Percentiles rank a stretch among this genome's conserved stretches.
These are phyloP conservation scores for Lantana camara DNA, from an alignment of 257 asterid species.

Conservation along the genomic window DNA sequence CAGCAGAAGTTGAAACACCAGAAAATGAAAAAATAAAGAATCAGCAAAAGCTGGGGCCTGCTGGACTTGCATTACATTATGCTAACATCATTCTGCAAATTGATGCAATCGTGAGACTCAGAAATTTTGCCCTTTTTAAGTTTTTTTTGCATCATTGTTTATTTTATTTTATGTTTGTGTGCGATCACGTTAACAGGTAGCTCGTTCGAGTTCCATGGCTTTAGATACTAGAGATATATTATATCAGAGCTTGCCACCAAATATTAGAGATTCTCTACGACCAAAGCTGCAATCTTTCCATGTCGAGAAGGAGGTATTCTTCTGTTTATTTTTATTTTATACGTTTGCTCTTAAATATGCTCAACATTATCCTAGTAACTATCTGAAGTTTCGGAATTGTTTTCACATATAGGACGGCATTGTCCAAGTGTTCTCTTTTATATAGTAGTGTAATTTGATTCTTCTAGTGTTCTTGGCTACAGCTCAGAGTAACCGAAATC, in stretches of 20 bases:
- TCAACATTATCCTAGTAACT: not conserved
- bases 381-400: too few species aligned
- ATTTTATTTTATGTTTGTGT: not conserved
- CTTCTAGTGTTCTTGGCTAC: too few species aligned
- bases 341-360: not conserved
- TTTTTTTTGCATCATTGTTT: not conserved
- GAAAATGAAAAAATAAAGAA: conserved; percentile 32
- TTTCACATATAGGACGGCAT: too few species aligned
- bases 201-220: conserved; percentile 55
- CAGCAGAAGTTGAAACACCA: conserved; percentile 39
- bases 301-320: conserved; percentile 61
- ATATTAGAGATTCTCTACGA: conserved; percentile 55
- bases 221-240: conserved; percentile 53
- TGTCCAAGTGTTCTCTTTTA: too few species aligned
- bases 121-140: too few species aligned
- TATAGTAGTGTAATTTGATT: not conserved
- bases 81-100: conserved; percentile 81
- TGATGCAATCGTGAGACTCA: conserved; percentile 65
- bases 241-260: conserved; percentile 75
- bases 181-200: conserved; percentile 55
- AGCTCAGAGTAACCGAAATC: conserved; percentile 56
- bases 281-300: conserved; percentile 59
- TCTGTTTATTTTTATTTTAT: conserved; percentile 2
- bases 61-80: conserved; percentile 76
- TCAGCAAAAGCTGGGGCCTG: conserved; percentile 65